A percentile compares a stretch with the other conserved stretches of the same genome.
Conservation (phyloP, 192 early-diverging fungal genomes). For the Thamnidium elegans region DNA sequence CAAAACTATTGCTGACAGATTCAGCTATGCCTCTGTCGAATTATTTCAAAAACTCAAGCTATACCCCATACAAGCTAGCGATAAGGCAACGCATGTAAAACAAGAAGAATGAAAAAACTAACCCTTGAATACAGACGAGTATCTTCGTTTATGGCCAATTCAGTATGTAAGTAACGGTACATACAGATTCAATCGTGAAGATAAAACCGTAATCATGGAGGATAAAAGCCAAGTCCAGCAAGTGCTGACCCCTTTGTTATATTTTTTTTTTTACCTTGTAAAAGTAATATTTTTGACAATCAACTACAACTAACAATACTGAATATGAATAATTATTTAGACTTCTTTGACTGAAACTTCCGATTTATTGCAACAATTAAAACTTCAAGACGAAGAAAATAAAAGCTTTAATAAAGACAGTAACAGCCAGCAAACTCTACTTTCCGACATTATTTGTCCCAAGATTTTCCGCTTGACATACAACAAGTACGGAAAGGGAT, state of each 20-base stretch:
- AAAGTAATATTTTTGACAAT: background rate
- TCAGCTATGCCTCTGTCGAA: too few species aligned
- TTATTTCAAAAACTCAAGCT: too few species aligned
- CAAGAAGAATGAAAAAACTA: too few species aligned
- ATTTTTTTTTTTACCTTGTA: conserved; percentile 10
- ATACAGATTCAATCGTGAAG: background rate
- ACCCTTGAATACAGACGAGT: conserved; percentile 6
- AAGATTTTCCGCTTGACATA: background rate
- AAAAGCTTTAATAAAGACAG: conserved; percentile 1
- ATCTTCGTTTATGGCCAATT: conserved; percentile 6
- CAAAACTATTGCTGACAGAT: too few species aligned
- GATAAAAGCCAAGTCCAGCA: background rate
- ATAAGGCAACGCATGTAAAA: too few species aligned
- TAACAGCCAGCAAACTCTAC: background rate
- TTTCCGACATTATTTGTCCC: conserved; percentile 1
- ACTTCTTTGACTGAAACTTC: background rate
- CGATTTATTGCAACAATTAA: conserved; percentile 2
- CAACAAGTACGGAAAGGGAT: background rate
- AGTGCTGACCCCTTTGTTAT: background rate
- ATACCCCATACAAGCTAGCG: too few species aligned
- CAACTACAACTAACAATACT: conserved; percentile 9
- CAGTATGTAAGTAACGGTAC: background rate
- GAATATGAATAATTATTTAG: conserved; percentile 4
- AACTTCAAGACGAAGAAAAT: conserved; percentile 6
- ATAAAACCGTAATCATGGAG: background rate